These are phyloP conservation scores for Nigrograna mackinnonii DNA, from an alignment of 2,329 filamentous ascomycete species.

Conservation along the genomic window DNA sequence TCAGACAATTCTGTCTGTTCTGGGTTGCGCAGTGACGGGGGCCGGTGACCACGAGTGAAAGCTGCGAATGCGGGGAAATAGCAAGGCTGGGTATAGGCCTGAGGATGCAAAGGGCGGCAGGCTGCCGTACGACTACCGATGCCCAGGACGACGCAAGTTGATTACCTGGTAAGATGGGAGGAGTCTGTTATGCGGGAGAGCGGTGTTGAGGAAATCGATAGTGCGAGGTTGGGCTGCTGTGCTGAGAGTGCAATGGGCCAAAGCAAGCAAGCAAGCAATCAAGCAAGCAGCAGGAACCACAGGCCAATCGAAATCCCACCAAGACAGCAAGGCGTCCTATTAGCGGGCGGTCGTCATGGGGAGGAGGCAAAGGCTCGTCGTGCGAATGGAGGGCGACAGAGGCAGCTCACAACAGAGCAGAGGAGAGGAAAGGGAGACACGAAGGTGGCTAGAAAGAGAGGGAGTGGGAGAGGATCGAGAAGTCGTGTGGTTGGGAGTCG, in stretches of 20 bases:
- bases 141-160: not conserved
- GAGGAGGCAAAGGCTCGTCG: slow-evolving; percentile 5
- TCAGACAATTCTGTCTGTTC: no score
- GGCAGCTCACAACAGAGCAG: slow-evolving; percentile 4
- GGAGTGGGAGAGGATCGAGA: not conserved
- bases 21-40: no score
- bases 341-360: slow-evolving; percentile 17
- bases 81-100: slow-evolving; percentile 11
- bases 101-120: slow-evolving; percentile 10
- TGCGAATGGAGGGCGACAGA: slow-evolving; percentile 4
- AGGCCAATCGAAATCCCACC: slow-evolving; percentile 11
- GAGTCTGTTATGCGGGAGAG: slow-evolving; percentile 1
- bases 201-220: slow-evolving; percentile 1
- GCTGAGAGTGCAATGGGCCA: slow-evolving; percentile 14
- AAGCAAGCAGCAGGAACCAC: slow-evolving; percentile 7
- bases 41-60: slow-evolving; percentile 11
- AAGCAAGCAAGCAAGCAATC: not conserved
- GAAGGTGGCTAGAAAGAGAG: not conserved
- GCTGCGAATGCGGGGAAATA: slow-evolving; percentile 35
- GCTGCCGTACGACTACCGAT: slow-evolving; percentile 5
- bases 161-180: slow-evolving; percentile 15
- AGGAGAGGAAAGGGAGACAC: slow-evolving; percentile 2
- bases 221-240: slow-evolving; percentile 8
- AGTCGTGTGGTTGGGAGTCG: not conserved
- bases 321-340: slow-evolving; percentile 1